Conservation (phyloP, 208 protist genomes). For the Wallacemonas sp. region DNA sequence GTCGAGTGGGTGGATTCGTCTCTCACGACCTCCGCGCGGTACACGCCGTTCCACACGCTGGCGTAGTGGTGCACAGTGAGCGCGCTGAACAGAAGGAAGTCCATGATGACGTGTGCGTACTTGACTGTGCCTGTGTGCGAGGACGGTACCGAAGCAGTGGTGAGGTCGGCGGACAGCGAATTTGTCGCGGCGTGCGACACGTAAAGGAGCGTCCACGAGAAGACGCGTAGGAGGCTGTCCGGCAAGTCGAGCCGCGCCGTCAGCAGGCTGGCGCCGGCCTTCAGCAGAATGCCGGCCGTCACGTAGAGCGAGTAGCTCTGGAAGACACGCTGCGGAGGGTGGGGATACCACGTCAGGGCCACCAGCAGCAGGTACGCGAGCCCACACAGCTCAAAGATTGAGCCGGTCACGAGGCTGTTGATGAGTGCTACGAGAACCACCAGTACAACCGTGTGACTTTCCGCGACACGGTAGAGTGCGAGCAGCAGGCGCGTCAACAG, state of each 20-base stretch:
- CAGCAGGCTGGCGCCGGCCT: conserved; percentile 23
- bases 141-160: background rate
- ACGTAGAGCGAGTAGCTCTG: conserved; percentile 26
- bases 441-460: conserved; percentile 34
- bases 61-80: conserved; percentile 30
- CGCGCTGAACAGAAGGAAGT: conserved; percentile 28
- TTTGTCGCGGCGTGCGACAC: conserved; percentile 5
- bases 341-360: conserved; percentile 42
- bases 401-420: conserved; percentile 44
- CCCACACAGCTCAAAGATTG: conserved; percentile 40
- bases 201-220: conserved; percentile 25
- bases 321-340: conserved; percentile 38
- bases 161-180: background rate
- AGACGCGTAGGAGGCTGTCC: conserved; percentile 4
- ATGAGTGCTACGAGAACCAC: conserved; percentile 26
- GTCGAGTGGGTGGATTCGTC: background rate
- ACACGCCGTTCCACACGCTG: conserved; percentile 33
- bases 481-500: conserved; percentile 17
- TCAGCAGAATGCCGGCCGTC: conserved; percentile 36
- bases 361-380: conserved; percentile 46
- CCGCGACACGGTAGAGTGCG: conserved; percentile 19
- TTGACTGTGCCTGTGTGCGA: conserved; percentile 3
- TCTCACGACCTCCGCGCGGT: conserved; percentile 15
- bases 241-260: conserved; percentile 12
- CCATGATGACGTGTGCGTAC: conserved; percentile 28